phyloP scores from a whole-genome alignment of 2,329 filamentous ascomycete species.

The Uncinocarpus reesii region DNA sequence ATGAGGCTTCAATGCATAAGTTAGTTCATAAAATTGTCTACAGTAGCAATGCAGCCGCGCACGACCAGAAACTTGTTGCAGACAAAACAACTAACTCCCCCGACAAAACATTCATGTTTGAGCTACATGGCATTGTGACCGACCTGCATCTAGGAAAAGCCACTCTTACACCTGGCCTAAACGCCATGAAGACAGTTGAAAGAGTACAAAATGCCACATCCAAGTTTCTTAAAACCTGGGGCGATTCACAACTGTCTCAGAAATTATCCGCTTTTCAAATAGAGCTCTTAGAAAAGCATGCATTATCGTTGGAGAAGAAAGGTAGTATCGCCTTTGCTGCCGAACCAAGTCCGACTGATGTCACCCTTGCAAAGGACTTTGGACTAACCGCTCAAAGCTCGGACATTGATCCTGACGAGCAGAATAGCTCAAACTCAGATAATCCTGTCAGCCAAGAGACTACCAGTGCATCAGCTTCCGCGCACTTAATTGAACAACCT shows the following conservation, averaged over 20 bases:
- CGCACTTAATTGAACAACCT: neutral
- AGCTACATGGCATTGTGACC: conserved; percentile 15
- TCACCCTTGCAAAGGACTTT: neutral
- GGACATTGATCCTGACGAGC: neutral
- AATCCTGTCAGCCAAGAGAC: neutral
- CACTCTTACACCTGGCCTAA: conserved; percentile 5
- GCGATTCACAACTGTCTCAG: neutral
- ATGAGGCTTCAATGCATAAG: conserved; percentile 11
- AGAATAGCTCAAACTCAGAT: neutral
- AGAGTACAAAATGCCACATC: conserved; percentile 44
- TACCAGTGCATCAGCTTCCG: neutral
- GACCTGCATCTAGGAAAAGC: conserved; percentile 8
- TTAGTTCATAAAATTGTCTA: conserved; percentile 16
- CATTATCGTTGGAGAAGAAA: neutral
- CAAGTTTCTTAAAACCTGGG: conserved; percentile 38
- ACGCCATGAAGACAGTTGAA: conserved; percentile 38
- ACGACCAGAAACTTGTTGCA: conserved; percentile 6
- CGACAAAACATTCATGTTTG: conserved; percentile 16
- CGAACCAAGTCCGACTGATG: neutral
- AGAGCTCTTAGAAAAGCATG: too few species aligned
- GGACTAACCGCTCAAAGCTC: neutral
- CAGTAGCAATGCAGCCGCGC: conserved; percentile 11
- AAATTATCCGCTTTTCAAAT: neutral
- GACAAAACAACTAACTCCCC: conserved; percentile 4
- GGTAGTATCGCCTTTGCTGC: neutral